phyloP scores from a whole-genome alignment of 176 grass and related monocot species.

The Avena sativa region DNA sequence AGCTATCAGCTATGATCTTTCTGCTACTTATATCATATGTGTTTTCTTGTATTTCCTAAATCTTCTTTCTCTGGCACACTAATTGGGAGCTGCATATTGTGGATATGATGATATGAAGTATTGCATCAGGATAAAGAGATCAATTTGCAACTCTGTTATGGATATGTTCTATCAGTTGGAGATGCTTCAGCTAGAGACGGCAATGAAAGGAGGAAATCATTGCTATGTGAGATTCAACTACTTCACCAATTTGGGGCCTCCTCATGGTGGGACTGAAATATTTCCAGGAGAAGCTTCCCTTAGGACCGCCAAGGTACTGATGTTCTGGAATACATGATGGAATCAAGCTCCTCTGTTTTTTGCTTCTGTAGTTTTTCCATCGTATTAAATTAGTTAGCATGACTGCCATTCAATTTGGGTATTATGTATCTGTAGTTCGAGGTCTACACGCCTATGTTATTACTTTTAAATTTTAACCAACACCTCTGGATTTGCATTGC shows the following conservation, averaged over 20 bases:
- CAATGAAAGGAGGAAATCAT: slow-evolving; percentile 49
- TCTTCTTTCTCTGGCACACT: too few relatives aligned
- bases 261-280: slow-evolving; percentile 21
- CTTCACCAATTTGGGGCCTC: slow-evolving; percentile 54
- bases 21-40: too few relatives aligned
- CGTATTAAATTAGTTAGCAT: neutral
- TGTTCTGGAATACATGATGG: neutral
- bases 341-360: neutral
- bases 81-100: too few relatives aligned
- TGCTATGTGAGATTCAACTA: slow-evolving; percentile 60
- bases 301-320: slow-evolving; percentile 35
- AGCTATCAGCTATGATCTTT: too few relatives aligned
- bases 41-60: too few relatives aligned
- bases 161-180: slow-evolving; percentile 51
- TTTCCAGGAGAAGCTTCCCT: slow-evolving; percentile 37
- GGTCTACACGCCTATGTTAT: neutral
- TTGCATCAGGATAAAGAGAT: slow-evolving; percentile 41
- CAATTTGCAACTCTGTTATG: slow-evolving; percentile 49
- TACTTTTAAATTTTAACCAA: neutral
- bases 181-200: slow-evolving; percentile 35
- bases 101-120: too few relatives aligned
- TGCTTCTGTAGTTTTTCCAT: too few relatives aligned
- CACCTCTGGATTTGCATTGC: neutral
- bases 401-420: neutral
- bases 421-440: neutral